Percentiles rank a stretch among this genome's conserved stretches.
These are phyloP conservation scores for Lactarius deliciosus DNA, from an alignment of 768 basidiomycete species.

Conservation along the genomic window DNA sequence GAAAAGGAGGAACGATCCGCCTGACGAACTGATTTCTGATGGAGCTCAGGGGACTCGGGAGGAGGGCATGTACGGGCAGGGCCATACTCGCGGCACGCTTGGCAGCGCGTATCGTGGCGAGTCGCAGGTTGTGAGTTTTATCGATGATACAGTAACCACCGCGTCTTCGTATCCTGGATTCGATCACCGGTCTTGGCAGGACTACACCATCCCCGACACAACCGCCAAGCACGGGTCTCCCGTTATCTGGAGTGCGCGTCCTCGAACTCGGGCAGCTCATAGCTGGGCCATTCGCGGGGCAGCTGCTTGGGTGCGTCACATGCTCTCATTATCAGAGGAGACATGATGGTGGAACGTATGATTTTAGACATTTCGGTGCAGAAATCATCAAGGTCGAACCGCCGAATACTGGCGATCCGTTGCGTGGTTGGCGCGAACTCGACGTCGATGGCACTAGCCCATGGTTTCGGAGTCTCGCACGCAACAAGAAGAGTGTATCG, in stretches of 20 bases:
- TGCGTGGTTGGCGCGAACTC: conserved; percentile 69
- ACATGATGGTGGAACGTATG: not conserved
- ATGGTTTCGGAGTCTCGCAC: conserved; percentile 69
- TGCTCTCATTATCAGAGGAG: not conserved
- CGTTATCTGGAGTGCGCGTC: conserved; percentile 61
- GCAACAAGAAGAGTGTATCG: conserved; percentile 74
- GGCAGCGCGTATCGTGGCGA: not conserved
- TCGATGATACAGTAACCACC: not conserved
- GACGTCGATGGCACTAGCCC: conserved; percentile 71
- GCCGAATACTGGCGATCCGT: conserved; percentile 59
- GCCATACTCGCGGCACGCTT: not conserved
- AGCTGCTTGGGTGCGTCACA: conserved; percentile 58
- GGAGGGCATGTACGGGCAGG: no score
- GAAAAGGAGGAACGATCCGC: no score
- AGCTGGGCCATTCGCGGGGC: conserved; percentile 71
- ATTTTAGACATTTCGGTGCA: conserved; percentile 39
- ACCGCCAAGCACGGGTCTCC: conserved; percentile 36
- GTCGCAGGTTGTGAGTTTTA: not conserved
- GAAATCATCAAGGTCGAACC: conserved; percentile 74
- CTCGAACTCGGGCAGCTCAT: conserved; percentile 71
- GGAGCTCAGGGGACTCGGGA: not conserved
- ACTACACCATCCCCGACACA: not conserved
- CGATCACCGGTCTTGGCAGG: not conserved
- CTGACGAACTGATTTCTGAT: not conserved
- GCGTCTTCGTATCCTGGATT: not conserved